Conservation (phyloP, 2,329 filamentous ascomycete genomes). For the Aspergillus luchuensis region DNA sequence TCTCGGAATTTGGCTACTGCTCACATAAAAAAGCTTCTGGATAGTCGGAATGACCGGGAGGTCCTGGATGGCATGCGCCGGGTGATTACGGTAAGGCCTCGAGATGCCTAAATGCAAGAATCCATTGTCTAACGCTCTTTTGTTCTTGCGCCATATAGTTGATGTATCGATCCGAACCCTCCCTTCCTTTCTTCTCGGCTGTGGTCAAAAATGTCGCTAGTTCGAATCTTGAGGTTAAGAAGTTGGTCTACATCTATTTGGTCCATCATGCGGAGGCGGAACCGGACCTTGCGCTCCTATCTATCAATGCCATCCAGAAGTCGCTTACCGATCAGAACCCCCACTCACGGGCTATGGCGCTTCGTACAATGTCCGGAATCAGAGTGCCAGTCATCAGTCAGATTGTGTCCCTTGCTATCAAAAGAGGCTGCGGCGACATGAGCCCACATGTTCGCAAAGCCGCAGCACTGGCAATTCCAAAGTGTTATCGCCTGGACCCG, state of each 20-base stretch:
- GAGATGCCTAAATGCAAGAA: conserved; percentile 1
- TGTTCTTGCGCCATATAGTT: conserved; percentile 60
- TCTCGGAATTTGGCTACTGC: conserved; percentile 70
- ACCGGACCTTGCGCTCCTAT: conserved; percentile 89
- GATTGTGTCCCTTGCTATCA: conserved; percentile 94
- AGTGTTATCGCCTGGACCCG: conserved; percentile 90
- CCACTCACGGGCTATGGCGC: conserved; percentile 83
- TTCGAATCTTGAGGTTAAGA: conserved; percentile 91
- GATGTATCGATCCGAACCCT: conserved; percentile 90
- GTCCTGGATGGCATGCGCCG: conserved; percentile 87
- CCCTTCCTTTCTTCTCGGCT: conserved; percentile 91
- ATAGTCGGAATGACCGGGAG: conserved; percentile 90
- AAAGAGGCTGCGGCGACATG: conserved; percentile 91
- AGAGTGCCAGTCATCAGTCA: conserved; percentile 97
- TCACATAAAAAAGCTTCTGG: conserved; percentile 91
- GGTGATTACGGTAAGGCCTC: conserved; percentile 72
- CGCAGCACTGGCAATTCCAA: conserved; percentile 89
- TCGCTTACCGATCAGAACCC: conserved; percentile 91
- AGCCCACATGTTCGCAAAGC: conserved; percentile 90
- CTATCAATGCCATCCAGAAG: conserved; percentile 98
- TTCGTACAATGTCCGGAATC: conserved; percentile 97
- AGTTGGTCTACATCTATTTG: conserved; percentile 97
- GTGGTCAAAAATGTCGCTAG: conserved; percentile 98
- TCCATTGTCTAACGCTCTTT: conserved; percentile 20
- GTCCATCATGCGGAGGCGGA: conserved; percentile 95